Evolutionary conservation across 164 flowering plant genomes (phyloP), one percentile per base, ranked within the genome.

Genomic region (Chimonanthus salicifolius): DNA sequence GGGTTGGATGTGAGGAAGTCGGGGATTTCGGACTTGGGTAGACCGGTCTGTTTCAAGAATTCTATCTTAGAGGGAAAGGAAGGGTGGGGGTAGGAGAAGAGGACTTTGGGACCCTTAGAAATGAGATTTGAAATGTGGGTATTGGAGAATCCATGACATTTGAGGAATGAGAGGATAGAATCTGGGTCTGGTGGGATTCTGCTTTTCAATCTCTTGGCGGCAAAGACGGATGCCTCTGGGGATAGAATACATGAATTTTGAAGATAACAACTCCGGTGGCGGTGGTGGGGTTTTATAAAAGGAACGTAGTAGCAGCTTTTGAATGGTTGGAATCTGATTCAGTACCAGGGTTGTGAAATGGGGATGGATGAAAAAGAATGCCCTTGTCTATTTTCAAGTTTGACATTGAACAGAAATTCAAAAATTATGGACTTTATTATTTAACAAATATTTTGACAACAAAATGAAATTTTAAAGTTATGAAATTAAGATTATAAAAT

Each of bases 51-150:
- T 5, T 44, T 5, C 43, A 84, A 51, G 18, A 71, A 80, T 3
- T 81, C 72, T 6, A 81, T 18, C 47, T 78, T 81, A 62, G 83
- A 79, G 20, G 44, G 21, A 47, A 84, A 50, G 74, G 45, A 75
- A 73, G 68, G 44, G 69, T 48, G 4, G 47, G 33, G n/a, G 7
- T 0, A 3, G 45, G 6, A 20, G 67, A 63, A 15, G 63, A 75
- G 73, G 3, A 69, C 9, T 13, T 6, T 9, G 9, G 73, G 77
- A 45, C 15, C 58, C 21, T 49, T 63, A 6, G 18, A 2, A 44
- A 75, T 63, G 49, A 75, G 5, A 44, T 47, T 68, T 20, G 72
- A 5, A 63, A 75, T 75, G 5, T 62, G 68, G 76, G 78, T n/a
- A n/a, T n/a, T n/a, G n/a, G n/a, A n/a, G n/a, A n/a, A n/a, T n/a